Percentiles rank a stretch among this genome's conserved stretches.
phyloP scores from a whole-genome alignment of 1,284 basidiomycete genomes.

The Rhizoctonia solani region DNA sequence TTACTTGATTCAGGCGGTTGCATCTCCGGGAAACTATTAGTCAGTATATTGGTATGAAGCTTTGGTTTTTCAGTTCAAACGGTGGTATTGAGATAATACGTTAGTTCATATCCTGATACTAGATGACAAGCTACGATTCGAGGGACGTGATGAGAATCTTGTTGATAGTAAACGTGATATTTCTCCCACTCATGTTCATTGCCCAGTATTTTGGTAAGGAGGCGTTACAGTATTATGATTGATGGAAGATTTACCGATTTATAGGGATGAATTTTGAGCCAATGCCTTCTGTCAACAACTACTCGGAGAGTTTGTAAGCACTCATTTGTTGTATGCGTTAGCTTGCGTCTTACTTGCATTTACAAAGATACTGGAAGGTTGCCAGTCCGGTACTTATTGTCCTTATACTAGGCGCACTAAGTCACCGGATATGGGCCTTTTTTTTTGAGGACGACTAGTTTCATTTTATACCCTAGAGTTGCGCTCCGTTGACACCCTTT shows the following conservation, averaged over 20 bases:
- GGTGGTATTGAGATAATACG: neutral
- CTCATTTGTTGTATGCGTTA: neutral
- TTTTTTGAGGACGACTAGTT: neutral
- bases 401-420: slow-evolving; percentile 7
- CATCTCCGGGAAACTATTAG: neutral
- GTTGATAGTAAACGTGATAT: slow-evolving; percentile 63
- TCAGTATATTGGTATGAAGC: neutral
- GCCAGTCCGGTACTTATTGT: slow-evolving; percentile 4
- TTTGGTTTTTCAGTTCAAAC: no score
- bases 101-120: no score
- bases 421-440: neutral
- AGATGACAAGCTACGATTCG: slow-evolving; percentile 26
- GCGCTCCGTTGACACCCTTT: neutral
- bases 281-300: slow-evolving; percentile 48
- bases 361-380: slow-evolving; percentile 20
- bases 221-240: neutral
- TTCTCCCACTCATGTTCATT: slow-evolving; percentile 67
- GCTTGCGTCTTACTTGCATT: neutral
- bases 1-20: neutral
- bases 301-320: slow-evolving; percentile 22
- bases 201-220: slow-evolving; percentile 65
- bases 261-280: slow-evolving; percentile 65
- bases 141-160: slow-evolving; percentile 12
- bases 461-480: neutral
- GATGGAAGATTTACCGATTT: slow-evolving; percentile 44